These are phyloP conservation scores for Zangia roseola DNA, from an alignment of 768 basidiomycete species.

Conservation along the genomic window DNA sequence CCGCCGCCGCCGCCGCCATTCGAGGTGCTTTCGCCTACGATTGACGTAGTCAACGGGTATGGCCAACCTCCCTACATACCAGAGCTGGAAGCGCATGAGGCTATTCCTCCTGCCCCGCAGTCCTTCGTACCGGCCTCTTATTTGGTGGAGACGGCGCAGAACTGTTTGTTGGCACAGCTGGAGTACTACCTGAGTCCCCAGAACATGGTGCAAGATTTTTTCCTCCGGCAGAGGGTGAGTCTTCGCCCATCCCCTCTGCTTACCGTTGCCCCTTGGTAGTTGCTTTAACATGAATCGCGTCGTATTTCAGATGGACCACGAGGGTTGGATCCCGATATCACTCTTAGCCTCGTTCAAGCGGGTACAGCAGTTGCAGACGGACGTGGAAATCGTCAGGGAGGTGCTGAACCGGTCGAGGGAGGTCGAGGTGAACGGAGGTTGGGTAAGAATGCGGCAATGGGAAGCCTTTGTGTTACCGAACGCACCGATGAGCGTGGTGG, in stretches of 20 bases:
- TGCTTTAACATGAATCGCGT: not conserved
- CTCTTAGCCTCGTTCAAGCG: conserved; percentile 89
- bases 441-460: conserved; percentile 72
- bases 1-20: conserved; percentile 22
- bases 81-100: conserved; percentile 30
- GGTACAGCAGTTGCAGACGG: conserved; percentile 62
- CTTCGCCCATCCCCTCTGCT: not conserved
- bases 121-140: conserved; percentile 46
- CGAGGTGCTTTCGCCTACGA: conserved; percentile 25
- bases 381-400: conserved; percentile 62
- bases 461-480: conserved; percentile 56
- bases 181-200: conserved; percentile 93
- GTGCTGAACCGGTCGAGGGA: conserved; percentile 63
- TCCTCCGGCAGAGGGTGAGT: conserved; percentile 72
- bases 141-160: conserved; percentile 64
- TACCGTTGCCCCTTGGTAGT: not conserved
- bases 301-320: conserved; percentile 73
- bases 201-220: conserved; percentile 87
- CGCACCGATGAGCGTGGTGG: conserved; percentile 47
- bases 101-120: conserved; percentile 20
- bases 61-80: conserved; percentile 31
- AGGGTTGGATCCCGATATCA: conserved; percentile 82
- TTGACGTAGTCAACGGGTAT: conserved; percentile 28
- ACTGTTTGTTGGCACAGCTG: conserved; percentile 74
- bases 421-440: conserved; percentile 67